Base-by-base conservation (phyloP, 1,284 basidiomycete species). In the Ganoderma boninense region DNA sequence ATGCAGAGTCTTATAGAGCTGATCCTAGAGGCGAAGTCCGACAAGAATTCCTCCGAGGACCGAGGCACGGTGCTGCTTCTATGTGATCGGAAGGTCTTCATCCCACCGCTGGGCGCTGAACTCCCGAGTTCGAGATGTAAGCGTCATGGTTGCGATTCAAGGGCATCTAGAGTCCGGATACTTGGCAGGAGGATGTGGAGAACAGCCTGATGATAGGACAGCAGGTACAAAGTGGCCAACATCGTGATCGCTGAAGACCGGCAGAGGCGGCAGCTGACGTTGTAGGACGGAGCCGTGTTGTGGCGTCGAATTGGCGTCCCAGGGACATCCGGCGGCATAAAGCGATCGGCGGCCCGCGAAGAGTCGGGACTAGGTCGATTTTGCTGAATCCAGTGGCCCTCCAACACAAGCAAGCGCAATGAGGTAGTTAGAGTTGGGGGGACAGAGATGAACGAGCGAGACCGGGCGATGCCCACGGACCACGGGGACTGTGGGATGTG, bases 401-500 rank as follows among this genome's bases (percentile, higher is more conserved):
- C 29, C 29, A 32, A 32, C 29, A 4, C 69, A 68, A 5, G 23
- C 23, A 26, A n/a, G 29, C 42, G 23, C 32, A 20, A 32, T 18
- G 23, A 57, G 62, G 43, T 6, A 42, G 29, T 35, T 67, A 69
- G 69, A 69, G 69, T 73, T 73, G 66, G 20, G 66, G 72, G 72
- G 72, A 42, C 38, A 20, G 11, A 20, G 26, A 56, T 35, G 16
- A 57, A n/a, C 10, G 20, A 43, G 38, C 60, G 38, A 43, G 60
- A 38, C 60, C n/a, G 60, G 60, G 5, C 38, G 4, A 43, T 62
- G 40, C 32, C 18, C n/a, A 40, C 26, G 35, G 59, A 18, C 38
- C 56, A 38, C 29, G 56, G 56, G 56, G 56, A 20, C 38, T 38
- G 38, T 38, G 38, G 38, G 56, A 23, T 52, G 49, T 20, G 49